Evolutionary conservation across 306 rosid species (phyloP).

Genomic region (Leucaena leucocephala): DNA sequence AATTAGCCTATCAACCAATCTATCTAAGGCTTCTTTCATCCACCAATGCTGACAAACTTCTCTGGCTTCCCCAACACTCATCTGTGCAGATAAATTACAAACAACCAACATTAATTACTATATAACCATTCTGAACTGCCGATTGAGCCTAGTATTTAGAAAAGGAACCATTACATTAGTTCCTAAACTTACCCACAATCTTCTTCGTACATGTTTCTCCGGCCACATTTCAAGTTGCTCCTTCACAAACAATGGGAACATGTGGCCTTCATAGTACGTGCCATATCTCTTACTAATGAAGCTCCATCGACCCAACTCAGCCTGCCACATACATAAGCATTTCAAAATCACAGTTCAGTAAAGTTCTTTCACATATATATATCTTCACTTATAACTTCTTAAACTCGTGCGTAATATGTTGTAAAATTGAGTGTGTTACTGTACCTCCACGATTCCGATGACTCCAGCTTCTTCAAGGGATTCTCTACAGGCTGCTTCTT

Average conservation of each 20-base stretch:
- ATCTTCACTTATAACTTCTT: too few relatives aligned
- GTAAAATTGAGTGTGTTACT: background rate
- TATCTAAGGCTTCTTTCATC: constrained; percentile 97
- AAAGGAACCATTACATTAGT: background rate
- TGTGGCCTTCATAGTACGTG: constrained; percentile 85
- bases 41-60: constrained; percentile 96
- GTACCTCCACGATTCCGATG: constrained; percentile 78
- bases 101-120: constrained; percentile 12
- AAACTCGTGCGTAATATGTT: background rate
- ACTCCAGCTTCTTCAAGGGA: constrained; percentile 98
- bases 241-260: constrained; percentile 87
- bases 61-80: constrained; percentile 74
- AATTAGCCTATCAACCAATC: constrained; percentile 63
- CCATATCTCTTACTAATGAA: constrained; percentile 88
- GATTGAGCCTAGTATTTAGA: background rate
- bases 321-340: constrained; percentile 41
- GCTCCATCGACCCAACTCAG: constrained; percentile 85
- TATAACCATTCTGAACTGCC: background rate
- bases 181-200: constrained; percentile 76
- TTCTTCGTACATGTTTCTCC: constrained; percentile 66
- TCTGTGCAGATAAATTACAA: constrained; percentile 37
- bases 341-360: background rate
- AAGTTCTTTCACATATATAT: too few relatives aligned
- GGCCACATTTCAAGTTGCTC: constrained; percentile 96
- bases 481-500: constrained; percentile 91